Conservation (phyloP, 345 rosid species). For the Salix viminalis region DNA sequence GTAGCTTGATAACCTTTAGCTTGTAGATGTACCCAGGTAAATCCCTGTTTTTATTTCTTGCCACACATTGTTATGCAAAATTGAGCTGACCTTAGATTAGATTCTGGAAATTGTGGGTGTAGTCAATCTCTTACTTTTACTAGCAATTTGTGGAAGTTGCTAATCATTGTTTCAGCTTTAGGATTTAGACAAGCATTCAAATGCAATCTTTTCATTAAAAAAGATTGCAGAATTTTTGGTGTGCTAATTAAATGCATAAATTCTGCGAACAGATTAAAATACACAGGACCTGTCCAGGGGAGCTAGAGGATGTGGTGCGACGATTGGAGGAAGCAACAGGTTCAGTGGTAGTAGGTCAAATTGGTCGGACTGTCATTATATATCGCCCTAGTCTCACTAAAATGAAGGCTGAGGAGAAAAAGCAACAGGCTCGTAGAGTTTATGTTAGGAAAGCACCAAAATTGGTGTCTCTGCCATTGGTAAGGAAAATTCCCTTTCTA, state of each 20-base stretch:
- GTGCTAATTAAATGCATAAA: neutral
- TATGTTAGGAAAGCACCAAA: slow-evolving; percentile 30
- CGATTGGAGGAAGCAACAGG: slow-evolving; percentile 61
- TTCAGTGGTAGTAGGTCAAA: slow-evolving; percentile 61
- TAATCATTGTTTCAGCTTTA: neutral
- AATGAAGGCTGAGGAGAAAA: slow-evolving; percentile 80
- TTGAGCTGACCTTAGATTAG: neutral
- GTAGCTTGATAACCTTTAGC: neutral
- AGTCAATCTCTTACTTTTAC: neutral
- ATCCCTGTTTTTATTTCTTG: neutral
- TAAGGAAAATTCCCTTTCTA: slow-evolving; percentile 13
- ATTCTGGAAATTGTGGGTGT: neutral
- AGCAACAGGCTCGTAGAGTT: slow-evolving; percentile 44
- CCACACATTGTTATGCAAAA: neutral
- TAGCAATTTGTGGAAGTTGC: neutral
- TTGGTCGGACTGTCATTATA: slow-evolving; percentile 76
- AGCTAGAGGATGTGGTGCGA: slow-evolving; percentile 61
- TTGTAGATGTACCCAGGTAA: neutral
- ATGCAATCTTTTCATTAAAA: neutral
- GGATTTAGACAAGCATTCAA: neutral
- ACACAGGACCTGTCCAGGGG: slow-evolving; percentile 74
- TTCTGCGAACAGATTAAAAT: slow-evolving; percentile 55
- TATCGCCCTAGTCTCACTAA: slow-evolving; percentile 76
- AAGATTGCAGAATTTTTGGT: slow-evolving; percentile 6
- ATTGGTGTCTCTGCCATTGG: slow-evolving; percentile 30